phyloP scores from a whole-genome alignment of 2,329 filamentous ascomycete species.

The Triangularia verruculosa region DNA sequence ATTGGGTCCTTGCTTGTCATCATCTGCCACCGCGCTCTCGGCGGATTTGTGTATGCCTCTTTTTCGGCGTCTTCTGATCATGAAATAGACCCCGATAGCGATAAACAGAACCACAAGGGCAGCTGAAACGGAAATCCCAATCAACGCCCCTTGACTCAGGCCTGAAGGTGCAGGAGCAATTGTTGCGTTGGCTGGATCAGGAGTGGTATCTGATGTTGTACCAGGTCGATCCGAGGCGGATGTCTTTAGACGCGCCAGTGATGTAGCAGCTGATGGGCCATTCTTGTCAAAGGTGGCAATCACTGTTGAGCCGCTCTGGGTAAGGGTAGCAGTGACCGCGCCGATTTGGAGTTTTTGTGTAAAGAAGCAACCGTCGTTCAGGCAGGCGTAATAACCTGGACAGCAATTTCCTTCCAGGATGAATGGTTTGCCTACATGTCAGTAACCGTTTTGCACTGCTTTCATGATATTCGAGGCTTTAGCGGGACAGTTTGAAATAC shows the following conservation, averaged over 20 bases:
- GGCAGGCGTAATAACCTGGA: neutral
- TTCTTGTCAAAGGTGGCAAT: neutral
- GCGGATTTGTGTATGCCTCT: too few relatives aligned
- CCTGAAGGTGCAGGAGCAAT: neutral
- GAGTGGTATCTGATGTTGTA: neutral
- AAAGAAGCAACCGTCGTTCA: neutral
- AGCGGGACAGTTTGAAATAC: neutral
- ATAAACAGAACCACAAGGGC: neutral
- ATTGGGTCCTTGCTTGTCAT: neutral
- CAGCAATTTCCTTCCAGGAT: neutral
- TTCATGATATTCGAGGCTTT: neutral
- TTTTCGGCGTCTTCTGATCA: neutral
- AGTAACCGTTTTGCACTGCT: neutral
- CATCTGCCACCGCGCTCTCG: neutral
- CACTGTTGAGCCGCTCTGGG: neutral
- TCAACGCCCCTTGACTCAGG: neutral
- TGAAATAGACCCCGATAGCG: neutral
- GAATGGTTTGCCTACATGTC: neutral
- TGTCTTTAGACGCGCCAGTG: neutral
- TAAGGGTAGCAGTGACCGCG: neutral
- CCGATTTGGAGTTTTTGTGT: neutral
- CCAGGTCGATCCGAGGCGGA: too few relatives aligned
- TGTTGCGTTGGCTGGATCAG: neutral
- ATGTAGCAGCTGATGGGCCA: neutral
- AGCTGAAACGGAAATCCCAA: neutral